These are phyloP conservation scores for Cutaneotrichosporon sp. DNA, from an alignment of 1,284 basidiomycete genomes.

Conservation along the genomic window DNA sequence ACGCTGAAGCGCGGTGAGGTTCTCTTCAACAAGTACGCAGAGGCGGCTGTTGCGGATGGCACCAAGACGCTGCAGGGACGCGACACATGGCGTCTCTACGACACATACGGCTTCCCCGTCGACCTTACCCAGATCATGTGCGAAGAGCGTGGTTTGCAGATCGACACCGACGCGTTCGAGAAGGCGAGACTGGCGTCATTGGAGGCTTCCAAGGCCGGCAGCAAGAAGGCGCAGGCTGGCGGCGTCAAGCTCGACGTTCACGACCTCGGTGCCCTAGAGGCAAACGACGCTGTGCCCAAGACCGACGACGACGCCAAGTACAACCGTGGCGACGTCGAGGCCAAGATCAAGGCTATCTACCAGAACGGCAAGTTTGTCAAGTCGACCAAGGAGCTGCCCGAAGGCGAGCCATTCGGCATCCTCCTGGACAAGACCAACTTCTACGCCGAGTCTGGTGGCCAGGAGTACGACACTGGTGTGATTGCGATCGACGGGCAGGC, in stretches of 20 bases:
- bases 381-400: conserved; percentile 62
- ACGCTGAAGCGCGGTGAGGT: conserved; percentile 96
- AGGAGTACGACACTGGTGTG: conserved; percentile 93
- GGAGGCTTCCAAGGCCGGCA: conserved; percentile 78
- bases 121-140: conserved; percentile 98
- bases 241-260: conserved; percentile 91
- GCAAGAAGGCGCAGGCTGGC: conserved; percentile 63
- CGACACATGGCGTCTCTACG: conserved; percentile 96
- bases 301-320: conserved; percentile 92
- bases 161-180: conserved; percentile 88
- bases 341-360: conserved; percentile 81
- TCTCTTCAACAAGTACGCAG: conserved; percentile 87
- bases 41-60: conserved; percentile 62
- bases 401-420: conserved; percentile 69
- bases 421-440: conserved; percentile 93
- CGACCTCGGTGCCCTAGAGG: conserved; percentile 82
- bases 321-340: conserved; percentile 71
- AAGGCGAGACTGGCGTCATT: conserved; percentile 81
- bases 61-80: conserved; percentile 71
- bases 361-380: conserved; percentile 69
- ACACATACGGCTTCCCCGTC: conserved; percentile 97
- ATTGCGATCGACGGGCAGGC: conserved; percentile 87
- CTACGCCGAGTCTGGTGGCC: conserved; percentile 95
- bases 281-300: conserved; percentile 74
- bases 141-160: conserved; percentile 77